phyloP scores from a whole-genome alignment of 2,329 filamentous ascomycete species.

The Hypoxylon sp. region DNA sequence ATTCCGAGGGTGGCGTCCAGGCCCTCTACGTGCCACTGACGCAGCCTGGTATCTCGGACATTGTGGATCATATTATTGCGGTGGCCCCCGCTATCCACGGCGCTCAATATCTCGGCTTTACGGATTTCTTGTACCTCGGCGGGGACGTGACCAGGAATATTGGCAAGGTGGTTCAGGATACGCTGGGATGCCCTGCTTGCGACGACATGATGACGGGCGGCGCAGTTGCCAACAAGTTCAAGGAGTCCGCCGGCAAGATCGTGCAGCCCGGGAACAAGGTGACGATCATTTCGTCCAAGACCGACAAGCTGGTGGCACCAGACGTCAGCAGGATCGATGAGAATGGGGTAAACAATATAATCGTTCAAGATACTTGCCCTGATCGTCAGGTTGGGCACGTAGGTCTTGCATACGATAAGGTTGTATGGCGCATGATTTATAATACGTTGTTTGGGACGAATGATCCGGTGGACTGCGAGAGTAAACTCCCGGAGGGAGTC shows the following conservation, averaged over 20 bases:
- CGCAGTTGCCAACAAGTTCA: conserved; percentile 42
- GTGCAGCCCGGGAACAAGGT: conserved; percentile 49
- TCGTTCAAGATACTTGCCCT: conserved; percentile 50
- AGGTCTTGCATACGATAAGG: conserved; percentile 49
- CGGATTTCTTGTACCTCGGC: conserved; percentile 51
- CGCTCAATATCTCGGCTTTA: conserved; percentile 50
- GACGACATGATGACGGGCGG: conserved; percentile 51
- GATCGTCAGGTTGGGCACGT: conserved; percentile 50
- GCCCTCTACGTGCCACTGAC: conserved; percentile 53
- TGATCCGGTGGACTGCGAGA: conserved; percentile 49
- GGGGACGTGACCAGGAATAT: conserved; percentile 45
- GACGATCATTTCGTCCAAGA: conserved; percentile 49
- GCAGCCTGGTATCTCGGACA: conserved; percentile 47
- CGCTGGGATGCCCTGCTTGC: conserved; percentile 49
- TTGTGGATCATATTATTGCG: conserved; percentile 49
- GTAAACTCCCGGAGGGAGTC: too few species aligned
- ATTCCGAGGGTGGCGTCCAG: conserved; percentile 61
- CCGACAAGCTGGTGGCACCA: conserved; percentile 47
- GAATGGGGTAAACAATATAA: conserved; percentile 44
- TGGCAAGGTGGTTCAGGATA: conserved; percentile 38
- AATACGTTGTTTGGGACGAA: conserved; percentile 51
- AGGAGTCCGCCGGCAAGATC: conserved; percentile 38
- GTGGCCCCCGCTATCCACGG: conserved; percentile 50
- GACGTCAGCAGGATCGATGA: conserved; percentile 48
- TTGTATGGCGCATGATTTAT: conserved; percentile 49